Conservation (phyloP, 2,329 filamentous ascomycete species). For the Diplodia corticola region DNA sequence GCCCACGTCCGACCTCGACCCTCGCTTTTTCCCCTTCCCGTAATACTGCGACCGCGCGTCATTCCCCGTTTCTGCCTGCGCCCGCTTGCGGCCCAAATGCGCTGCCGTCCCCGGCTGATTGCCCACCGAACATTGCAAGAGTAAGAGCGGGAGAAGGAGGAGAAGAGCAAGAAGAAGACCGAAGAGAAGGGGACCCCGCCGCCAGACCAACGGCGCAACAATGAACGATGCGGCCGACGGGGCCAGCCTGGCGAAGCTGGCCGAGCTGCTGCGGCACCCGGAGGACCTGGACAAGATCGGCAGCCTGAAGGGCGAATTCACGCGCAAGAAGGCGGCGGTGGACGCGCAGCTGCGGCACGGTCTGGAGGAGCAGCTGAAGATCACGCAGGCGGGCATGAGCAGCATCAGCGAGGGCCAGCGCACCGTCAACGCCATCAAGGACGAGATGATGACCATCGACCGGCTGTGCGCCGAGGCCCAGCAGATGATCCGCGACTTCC, state of each 20-base stretch:
- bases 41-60: not conserved
- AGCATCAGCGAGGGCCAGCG: conserved; percentile 88
- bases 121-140: not conserved
- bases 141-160: not conserved
- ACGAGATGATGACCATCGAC: conserved; percentile 98
- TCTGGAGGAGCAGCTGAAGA: conserved; percentile 87
- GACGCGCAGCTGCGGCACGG: conserved; percentile 88
- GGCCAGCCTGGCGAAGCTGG: conserved; percentile 67
- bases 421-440: conserved; percentile 88
- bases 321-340: conserved; percentile 87
- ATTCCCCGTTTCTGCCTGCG: conserved; percentile 1
- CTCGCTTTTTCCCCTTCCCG: not conserved
- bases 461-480: conserved; percentile 95
- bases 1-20: not conserved
- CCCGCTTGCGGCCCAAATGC: conserved; percentile 17
- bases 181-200: not conserved
- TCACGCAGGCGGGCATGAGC: conserved; percentile 89
- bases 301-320: conserved; percentile 86
- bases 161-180: not conserved
- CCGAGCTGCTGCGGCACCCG: conserved; percentile 89
- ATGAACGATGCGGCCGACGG: conserved; percentile 65
- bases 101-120: not conserved
- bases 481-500: conserved; percentile 96
- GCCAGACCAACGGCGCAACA: conserved; percentile 19
- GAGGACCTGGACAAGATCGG: conserved; percentile 97